phyloP scores from a whole-genome alignment of 78 protist genomes.

The Emiliania huxleyi region DNA sequence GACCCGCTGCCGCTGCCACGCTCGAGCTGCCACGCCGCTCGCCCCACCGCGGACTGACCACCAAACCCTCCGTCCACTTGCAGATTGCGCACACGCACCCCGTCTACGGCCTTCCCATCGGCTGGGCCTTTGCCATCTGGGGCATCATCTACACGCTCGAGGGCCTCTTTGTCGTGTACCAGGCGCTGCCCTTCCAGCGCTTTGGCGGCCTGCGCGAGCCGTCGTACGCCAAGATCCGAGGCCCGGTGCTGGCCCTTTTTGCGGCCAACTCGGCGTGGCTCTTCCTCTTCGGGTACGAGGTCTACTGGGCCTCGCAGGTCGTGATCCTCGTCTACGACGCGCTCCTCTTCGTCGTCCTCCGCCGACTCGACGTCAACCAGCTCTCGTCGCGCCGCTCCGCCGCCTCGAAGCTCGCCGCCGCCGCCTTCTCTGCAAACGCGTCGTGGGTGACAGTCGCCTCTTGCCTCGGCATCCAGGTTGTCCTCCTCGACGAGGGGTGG shows the following conservation, averaged over 20 bases:
- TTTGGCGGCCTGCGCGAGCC: not conserved
- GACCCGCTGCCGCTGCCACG: too few species aligned
- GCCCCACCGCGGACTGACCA: too few species aligned
- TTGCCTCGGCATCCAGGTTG: not conserved
- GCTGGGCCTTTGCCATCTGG: not conserved
- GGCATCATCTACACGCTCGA: not conserved
- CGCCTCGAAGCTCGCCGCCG: not conserved
- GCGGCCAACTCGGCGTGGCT: not conserved
- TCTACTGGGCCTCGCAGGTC: not conserved
- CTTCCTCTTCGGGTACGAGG: not conserved
- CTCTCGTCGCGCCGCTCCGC: not conserved
- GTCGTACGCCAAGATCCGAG: not conserved
- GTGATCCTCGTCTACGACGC: not conserved
- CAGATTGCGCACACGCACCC: not conserved
- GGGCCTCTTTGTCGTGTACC: not conserved
- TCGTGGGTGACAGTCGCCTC: not conserved
- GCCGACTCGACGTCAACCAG: not conserved
- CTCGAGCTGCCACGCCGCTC: too few species aligned
- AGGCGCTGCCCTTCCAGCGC: not conserved
- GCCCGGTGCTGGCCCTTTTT: not conserved
- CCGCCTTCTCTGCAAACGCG: not conserved
- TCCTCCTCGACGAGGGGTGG: not conserved
- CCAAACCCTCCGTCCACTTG: too few species aligned
- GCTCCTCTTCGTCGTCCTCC: not conserved
- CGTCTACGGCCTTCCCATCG: not conserved